Conservation (phyloP, 805 yeast genomes). For the Candida boleticola region DNA sequence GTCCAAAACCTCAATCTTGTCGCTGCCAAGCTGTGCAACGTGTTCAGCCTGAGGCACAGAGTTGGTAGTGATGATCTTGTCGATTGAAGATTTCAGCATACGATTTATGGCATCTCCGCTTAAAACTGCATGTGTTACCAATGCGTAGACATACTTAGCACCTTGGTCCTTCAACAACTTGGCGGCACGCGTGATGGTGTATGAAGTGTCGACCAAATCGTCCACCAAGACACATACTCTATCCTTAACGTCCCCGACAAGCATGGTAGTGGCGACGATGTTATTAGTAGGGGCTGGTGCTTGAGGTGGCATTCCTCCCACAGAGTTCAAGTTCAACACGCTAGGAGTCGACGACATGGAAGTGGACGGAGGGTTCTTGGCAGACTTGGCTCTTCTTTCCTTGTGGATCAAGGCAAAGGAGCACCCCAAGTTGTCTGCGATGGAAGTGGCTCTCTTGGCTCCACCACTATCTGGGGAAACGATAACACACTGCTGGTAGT, state of each 20-base stretch:
- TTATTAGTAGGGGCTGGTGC: conserved; percentile 9
- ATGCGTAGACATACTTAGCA: conserved; percentile 78
- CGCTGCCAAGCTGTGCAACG: conserved; percentile 46
- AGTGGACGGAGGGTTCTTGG: conserved; percentile 30
- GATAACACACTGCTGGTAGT: conserved; percentile 79
- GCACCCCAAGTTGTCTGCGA: conserved; percentile 87
- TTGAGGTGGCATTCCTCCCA: conserved; percentile 14
- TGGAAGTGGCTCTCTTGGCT: conserved; percentile 92
- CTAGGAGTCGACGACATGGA: conserved; percentile 16
- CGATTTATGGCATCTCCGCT: conserved; percentile 86
- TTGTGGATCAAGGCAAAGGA: conserved; percentile 94
- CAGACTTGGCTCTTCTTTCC: conserved; percentile 64
- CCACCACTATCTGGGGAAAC: conserved; percentile 99
- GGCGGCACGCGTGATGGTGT: conserved; percentile 91
- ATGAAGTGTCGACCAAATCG: conserved; percentile 91
- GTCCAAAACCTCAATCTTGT: conserved; percentile 76
- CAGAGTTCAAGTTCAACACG: conserved; percentile 18
- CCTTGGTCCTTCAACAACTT: conserved; percentile 90
- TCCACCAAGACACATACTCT: conserved; percentile 88
- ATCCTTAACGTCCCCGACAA: conserved; percentile 91
- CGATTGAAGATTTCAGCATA: conserved; percentile 66
- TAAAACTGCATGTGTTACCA: conserved; percentile 90
- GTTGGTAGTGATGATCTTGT: conserved; percentile 84
- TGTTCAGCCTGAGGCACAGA: conserved; percentile 82
- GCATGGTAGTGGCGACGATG: conserved; percentile 80